Evolutionary conservation across 1,284 basidiomycete genomes (phyloP).

Genomic region (Leccinum angustisporum): DNA sequence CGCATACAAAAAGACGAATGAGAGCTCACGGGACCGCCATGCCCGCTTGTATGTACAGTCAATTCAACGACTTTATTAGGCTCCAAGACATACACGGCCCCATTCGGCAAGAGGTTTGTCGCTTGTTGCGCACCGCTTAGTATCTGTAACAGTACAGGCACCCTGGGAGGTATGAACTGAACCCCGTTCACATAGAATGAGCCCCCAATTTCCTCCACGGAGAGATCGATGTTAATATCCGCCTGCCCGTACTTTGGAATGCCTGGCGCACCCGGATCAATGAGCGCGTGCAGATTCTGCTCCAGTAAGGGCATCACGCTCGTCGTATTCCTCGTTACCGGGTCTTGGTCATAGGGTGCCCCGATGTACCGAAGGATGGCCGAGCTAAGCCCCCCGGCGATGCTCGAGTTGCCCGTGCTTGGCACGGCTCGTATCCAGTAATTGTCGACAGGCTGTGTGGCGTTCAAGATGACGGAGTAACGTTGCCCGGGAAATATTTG

Average conservation of each 20-base stretch:
- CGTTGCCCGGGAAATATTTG: constrained; percentile 38
- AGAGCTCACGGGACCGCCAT: constrained; percentile 22
- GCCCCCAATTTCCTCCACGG: constrained; percentile 15
- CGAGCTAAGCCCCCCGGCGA: constrained; percentile 42
- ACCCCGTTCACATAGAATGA: constrained; percentile 23
- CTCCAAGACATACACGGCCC: constrained; percentile 32
- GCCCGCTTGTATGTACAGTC: constrained; percentile 17
- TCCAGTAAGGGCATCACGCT: constrained; percentile 32
- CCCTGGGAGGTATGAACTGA: constrained; percentile 28
- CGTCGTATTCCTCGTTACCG: constrained; percentile 33
- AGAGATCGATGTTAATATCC: constrained; percentile 30
- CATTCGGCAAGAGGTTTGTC: constrained; percentile 27
- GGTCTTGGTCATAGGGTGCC: constrained; percentile 40
- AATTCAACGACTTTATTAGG: constrained; percentile 38
- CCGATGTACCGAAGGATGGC: constrained; percentile 56
- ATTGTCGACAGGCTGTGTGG: constrained; percentile 37
- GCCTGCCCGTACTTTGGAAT: constrained; percentile 30
- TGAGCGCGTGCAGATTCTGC: constrained; percentile 35
- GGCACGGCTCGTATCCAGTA: constrained; percentile 38
- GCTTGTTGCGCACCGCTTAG: constrained; percentile 35
- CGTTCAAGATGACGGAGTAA: constrained; percentile 39
- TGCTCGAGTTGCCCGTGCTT: constrained; percentile 13
- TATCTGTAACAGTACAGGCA: constrained; percentile 39
- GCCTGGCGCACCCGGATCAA: constrained; percentile 36
- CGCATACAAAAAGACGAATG: not conserved